Base-by-base conservation (phyloP, 805 yeast genomes). In the Wickerhamomyces sydowiorum region DNA sequence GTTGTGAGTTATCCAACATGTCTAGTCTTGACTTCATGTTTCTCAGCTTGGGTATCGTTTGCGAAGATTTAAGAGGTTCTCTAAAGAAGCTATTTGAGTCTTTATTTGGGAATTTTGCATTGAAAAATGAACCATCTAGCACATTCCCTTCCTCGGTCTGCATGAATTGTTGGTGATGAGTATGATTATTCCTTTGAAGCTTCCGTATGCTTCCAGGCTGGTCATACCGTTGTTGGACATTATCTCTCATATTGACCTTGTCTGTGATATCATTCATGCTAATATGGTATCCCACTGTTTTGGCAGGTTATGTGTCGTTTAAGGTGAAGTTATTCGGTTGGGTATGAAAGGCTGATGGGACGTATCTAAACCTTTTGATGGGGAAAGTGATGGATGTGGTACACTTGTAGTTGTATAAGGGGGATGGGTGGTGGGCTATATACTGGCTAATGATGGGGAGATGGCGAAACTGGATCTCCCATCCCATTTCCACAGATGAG, bases 1-100 rank as follows among this genome's bases (percentile, higher is more conserved):
- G 45, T 25, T 61, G 56, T 23, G 51, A 46, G 46, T 57, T 51
- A 42, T 70, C 72, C 3, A 67, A 52, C 45, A 69, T 48, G 35
- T 69, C 75, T 5, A 70, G 52, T 20, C 61, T 58, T 7, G 73
- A 67, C 14, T 47, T 39, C 33, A 49, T 51, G 19, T 36, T 36
- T 13, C 37, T 39, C 10, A 42, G 37, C 33, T 35, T 39, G 12
- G 20, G 36, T 33, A 21, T n/a, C 7, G 36, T n/a, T 22, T 34
- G 15, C 18, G 15, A 12, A 13, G 15, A n/a, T 18, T 15, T 23
- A 7, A 22, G 14, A n/a, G 19, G 37, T 15, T 34, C n/a, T 20
- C 17, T 19, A 24, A 8, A 24, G n/a, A n/a, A n/a, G n/a, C n/a
- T n/a, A n/a, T n/a, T n/a, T n/a, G n/a, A n/a, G 17, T 28, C 30